These are phyloP conservation scores for Cordyceps fumosorosea DNA, from an alignment of 2,329 filamentous ascomycete species.

Conservation along the genomic window DNA sequence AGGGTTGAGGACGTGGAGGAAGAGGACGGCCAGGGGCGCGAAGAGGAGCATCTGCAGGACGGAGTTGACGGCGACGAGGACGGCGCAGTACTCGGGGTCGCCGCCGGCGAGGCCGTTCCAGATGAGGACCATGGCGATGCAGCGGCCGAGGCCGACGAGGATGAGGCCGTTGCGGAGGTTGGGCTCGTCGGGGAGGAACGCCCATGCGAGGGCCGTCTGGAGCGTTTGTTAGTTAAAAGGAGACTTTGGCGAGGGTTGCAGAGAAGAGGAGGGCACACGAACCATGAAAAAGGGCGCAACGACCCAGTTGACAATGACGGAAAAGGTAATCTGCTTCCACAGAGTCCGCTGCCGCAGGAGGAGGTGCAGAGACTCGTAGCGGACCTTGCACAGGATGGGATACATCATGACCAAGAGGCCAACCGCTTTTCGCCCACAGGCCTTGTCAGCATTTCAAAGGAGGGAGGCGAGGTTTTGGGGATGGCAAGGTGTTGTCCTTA, in stretches of 20 bases:
- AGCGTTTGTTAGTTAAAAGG: too few relatives aligned
- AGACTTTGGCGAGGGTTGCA: too few relatives aligned
- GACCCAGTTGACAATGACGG: slow-evolving; percentile 67
- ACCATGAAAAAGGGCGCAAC: slow-evolving; percentile 70
- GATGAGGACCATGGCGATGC: slow-evolving; percentile 53
- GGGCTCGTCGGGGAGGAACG: slow-evolving; percentile 46
- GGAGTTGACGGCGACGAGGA: slow-evolving; percentile 61
- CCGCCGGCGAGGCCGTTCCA: slow-evolving; percentile 69
- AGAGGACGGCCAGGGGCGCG: slow-evolving; percentile 55
- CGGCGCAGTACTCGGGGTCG: slow-evolving; percentile 68
- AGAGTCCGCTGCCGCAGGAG: slow-evolving; percentile 50
- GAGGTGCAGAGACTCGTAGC: slow-evolving; percentile 62
- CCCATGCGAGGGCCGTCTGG: slow-evolving; percentile 54
- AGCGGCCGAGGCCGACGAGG: slow-evolving; percentile 13
- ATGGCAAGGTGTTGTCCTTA: slow-evolving; percentile 20
- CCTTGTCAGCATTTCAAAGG: neutral
- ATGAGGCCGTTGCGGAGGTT: slow-evolving; percentile 36
- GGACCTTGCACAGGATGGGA: slow-evolving; percentile 72
- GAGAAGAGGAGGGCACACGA: neutral
- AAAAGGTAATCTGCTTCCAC: slow-evolving; percentile 66
- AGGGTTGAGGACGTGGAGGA: slow-evolving; percentile 57
- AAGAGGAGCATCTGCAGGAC: slow-evolving; percentile 61
- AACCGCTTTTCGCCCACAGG: slow-evolving; percentile 41
- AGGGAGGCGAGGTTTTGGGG: too few relatives aligned
- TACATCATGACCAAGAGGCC: slow-evolving; percentile 81